Percentiles rank a stretch among this genome's conserved stretches.
Evolutionary conservation across 208 protist genomes (phyloP).

Genomic region (Novymonas esmeraldas): DNA sequence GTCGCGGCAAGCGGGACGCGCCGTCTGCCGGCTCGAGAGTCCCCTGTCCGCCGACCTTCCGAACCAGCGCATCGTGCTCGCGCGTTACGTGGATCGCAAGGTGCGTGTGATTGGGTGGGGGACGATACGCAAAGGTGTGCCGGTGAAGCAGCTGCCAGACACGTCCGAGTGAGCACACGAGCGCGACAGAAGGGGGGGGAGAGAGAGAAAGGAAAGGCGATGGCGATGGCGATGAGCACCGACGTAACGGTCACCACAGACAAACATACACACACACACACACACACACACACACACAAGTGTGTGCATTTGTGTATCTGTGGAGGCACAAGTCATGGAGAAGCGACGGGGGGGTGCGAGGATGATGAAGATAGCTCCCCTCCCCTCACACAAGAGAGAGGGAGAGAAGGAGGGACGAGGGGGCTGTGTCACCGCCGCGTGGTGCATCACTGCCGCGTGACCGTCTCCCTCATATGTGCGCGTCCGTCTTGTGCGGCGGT

Average conservation of each 20-base stretch:
- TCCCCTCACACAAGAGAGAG: too few species aligned
- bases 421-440: too few species aligned
- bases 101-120: slow-evolving; percentile 98
- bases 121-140: slow-evolving; percentile 68
- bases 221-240: too few species aligned
- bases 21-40: slow-evolving; percentile 94
- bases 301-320: background rate
- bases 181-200: background rate
- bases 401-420: too few species aligned
- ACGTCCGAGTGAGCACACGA: background rate
- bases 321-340: too few species aligned
- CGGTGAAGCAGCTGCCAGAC: slow-evolving; percentile 40
- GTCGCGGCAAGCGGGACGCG: slow-evolving; percentile 92
- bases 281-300: background rate
- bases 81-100: slow-evolving; percentile 96
- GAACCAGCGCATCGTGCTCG: slow-evolving; percentile 98
- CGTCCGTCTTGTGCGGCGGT: too few species aligned
- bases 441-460: too few species aligned
- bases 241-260: too few species aligned
- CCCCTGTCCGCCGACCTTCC: slow-evolving; percentile 95
- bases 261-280: background rate
- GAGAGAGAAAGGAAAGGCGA: too few species aligned
- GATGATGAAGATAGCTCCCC: too few species aligned
- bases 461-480: too few species aligned
- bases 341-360: too few species aligned